Evolutionary conservation across 306 rosid genomes (phyloP).

Genomic region (Alnus glutinosa): DNA sequence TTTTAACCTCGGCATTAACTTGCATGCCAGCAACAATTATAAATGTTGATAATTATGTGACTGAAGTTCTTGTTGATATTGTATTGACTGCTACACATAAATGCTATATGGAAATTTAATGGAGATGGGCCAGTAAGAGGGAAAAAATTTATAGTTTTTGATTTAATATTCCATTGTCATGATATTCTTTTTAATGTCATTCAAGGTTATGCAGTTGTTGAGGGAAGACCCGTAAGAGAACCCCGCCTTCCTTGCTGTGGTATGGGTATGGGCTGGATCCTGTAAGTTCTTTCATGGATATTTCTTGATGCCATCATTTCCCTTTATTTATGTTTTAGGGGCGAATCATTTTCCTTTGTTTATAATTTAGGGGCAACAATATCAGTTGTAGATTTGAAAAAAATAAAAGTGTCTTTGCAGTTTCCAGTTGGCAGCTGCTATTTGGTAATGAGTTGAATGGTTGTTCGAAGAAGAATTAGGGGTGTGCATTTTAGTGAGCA

Average conservation of each 20-base stretch:
- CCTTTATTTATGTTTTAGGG: background rate
- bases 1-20: background rate
- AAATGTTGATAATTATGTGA: background rate
- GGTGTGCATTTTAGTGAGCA: background rate
- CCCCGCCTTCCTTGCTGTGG: constrained; percentile 77
- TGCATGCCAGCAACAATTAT: background rate
- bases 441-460: background rate
- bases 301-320: background rate
- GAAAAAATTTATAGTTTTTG: background rate
- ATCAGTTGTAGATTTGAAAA: background rate
- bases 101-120: background rate
- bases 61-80: background rate
- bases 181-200: background rate
- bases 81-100: background rate
- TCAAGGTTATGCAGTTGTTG: constrained; percentile 65
- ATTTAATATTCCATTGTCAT: constrained; percentile 9
- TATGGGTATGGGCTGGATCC: constrained; percentile 72
- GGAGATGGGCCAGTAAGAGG: background rate
- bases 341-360: background rate
- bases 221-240: constrained; percentile 55
- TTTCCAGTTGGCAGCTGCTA: background rate
- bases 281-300: constrained; percentile 50
- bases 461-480: background rate
- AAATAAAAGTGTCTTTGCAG: background rate
- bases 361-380: background rate